Evolutionary conservation across 176 grass and related monocot species (phyloP), one percentile per base, ranked within the genome.

Genomic region (Aegilops umbellulata): DNA sequence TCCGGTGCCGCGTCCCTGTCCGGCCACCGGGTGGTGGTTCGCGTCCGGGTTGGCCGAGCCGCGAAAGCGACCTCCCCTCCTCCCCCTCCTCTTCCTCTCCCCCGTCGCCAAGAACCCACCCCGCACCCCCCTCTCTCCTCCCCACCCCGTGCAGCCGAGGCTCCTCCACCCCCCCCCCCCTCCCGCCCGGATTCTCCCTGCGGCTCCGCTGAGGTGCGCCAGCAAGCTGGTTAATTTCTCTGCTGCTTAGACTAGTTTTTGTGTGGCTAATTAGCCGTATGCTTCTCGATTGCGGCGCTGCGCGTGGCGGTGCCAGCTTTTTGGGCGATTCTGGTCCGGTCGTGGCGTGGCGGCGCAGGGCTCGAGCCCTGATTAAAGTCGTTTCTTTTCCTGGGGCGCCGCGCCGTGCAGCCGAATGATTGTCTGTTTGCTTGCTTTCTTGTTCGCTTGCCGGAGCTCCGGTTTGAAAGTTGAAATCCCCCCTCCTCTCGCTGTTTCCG

Each of bases 11-110:
- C 62, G 89, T 91, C 89, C 36, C 77, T 88, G 82, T 88, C 85
- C 81, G 81, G 69, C 85, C 85, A 85, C 85, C 85, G 89, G 89
- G 89, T 87, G 89, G 81, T 81, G 81, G 85, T 84, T 84, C 81
- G 76, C 49, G 49, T 87, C 61, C 89, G 89, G 81, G 89, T 91
- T 84, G 85, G 85, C 81, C 81, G 82, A 70, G 82, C 86, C 44
- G 42, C 86, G 77, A 91, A 81, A 91, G 86, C 82, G 77, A 91
- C 77, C 70, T 32, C 63, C 55, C 77, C 53, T 88, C 89, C 74
- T 38, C 76, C 11, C 3, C 68, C 3, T 6, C 51, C 41, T 9
- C 5, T 5, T 4, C 24, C 30, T 0, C 16, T n/a, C 20, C 31
- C 25, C 12, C 9, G 32, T 86, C 63, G 69, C 81, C 62, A 73